Evolutionary conservation across 768 basidiomycete species (phyloP), one percentile per base, ranked within the genome.

Genomic region (Termitomyces sp.): DNA sequence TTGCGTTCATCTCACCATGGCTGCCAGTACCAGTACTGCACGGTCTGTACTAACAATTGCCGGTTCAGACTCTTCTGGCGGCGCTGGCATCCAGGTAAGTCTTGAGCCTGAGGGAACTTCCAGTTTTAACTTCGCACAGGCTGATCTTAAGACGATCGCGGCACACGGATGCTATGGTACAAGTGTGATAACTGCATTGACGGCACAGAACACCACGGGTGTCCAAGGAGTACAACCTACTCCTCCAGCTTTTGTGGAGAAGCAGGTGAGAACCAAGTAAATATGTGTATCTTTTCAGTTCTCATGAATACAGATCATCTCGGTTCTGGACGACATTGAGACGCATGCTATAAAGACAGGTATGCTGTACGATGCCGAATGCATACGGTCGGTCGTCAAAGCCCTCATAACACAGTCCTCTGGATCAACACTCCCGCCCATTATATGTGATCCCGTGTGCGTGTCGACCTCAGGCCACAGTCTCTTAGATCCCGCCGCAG

Each of bases 361-460:
- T 12, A 96, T 97, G 95, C 77, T 98, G 0, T 86, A 79, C 63
- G 81, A 87, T 57, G 74, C 79, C 0, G 75, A 71, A 0, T 83
- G 76, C 44, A 81, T 82, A 23, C 70, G 66, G 11, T 74, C 78
- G 0, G 77, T 92, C 3, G 79, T 81, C 2, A 58, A 68, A 2
- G 72, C 80, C 11, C 76, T 94, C 42, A 77, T 68, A 42, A 42
- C 61, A 0, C 72, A 76, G 59, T 82, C 77, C 63, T 52, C 62
- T 17, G 35, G 56, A 5, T 59, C 64, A 11, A 57, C 57, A 10
- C 60, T 70, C 28, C 79, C 85, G 0, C 81, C 83, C 0, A 72
- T 94, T 19, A 81, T 96, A 27, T 83, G 91, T 58, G 94, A 98
- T 66, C 94, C 94, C 0, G 94, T 98, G 10, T 93, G 86, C 64